Percentiles rank a stretch among this genome's conserved stretches.
phyloP scores from a whole-genome alignment of 179 eudicot species.

The Beta corolliflora region DNA sequence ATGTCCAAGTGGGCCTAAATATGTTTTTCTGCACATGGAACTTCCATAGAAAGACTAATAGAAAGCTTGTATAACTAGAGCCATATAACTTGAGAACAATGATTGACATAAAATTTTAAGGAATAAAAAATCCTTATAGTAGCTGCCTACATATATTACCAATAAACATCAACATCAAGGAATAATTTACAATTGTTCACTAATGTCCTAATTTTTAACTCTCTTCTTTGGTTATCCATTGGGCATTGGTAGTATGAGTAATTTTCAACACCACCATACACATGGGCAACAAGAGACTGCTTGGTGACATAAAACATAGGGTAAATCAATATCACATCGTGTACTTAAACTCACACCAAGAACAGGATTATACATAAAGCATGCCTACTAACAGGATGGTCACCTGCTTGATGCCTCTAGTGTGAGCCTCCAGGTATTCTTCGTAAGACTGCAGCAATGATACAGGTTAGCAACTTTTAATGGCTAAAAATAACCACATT shows the following conservation, averaged over 20 bases:
- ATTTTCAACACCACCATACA: background rate
- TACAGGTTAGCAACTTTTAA: conserved; percentile 1
- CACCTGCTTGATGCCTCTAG: conserved; percentile 46
- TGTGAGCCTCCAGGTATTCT: conserved; percentile 78
- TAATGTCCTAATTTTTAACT: background rate
- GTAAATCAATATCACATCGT: background rate
- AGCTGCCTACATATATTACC: background rate
- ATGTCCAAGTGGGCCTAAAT: background rate
- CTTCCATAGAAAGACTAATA: background rate
- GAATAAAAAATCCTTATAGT: background rate
- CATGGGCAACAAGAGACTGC: conserved; percentile 7
- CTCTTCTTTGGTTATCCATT: background rate
- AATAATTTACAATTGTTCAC: background rate
- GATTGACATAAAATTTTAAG: background rate
- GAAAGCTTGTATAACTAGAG: background rate
- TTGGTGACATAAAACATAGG: background rate
- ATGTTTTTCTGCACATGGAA: background rate
- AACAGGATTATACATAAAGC: background rate
- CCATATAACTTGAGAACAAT: background rate
- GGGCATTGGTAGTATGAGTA: background rate
- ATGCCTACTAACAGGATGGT: conserved; percentile 49
- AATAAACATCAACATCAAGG: background rate
- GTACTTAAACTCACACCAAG: background rate
- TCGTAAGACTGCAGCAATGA: conserved; percentile 69
- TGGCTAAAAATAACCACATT: background rate